Percentiles rank a stretch among this genome's conserved stretches.
phyloP scores from a whole-genome alignment of 345 rosid genomes.

The Aquilaria sinensis region DNA sequence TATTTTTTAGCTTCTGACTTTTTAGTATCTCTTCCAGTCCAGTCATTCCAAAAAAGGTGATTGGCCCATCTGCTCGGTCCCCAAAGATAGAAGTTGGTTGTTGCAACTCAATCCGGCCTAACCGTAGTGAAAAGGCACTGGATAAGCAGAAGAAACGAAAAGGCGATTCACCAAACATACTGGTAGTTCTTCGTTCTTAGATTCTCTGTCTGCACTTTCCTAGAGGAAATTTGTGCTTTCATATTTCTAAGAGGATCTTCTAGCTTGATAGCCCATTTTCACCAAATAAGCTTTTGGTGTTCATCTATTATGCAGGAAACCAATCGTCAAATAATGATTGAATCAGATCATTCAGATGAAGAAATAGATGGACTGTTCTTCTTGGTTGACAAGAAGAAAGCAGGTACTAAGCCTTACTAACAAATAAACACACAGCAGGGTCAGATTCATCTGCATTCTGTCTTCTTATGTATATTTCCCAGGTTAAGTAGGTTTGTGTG shows the following conservation, averaged over 20 bases:
- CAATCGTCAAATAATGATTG: constrained; percentile 32
- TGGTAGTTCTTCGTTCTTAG: constrained; percentile 26
- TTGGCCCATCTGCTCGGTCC: constrained; percentile 18
- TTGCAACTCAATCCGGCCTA: constrained; percentile 52
- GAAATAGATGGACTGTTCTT: constrained; percentile 71
- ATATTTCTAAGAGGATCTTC: constrained; percentile 3
- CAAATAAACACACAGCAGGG: background rate
- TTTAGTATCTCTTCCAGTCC: constrained; percentile 33
- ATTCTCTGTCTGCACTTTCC: background rate
- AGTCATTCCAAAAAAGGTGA: constrained; percentile 22
- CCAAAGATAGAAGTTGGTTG: constrained; percentile 45
- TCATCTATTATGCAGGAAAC: constrained; percentile 36
- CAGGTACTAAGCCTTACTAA: constrained; percentile 30
- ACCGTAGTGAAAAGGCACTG: constrained; percentile 14
- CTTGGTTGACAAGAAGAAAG: constrained; percentile 51
- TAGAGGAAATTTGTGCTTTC: constrained; percentile 1
- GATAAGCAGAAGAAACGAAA: constrained; percentile 22
- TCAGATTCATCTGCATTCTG: background rate
- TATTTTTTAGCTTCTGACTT: constrained; percentile 1
- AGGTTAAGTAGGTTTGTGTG: background rate
- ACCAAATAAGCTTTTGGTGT: background rate
- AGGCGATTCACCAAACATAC: constrained; percentile 25
- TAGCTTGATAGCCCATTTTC: constrained; percentile 3
- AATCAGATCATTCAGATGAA: constrained; percentile 89
- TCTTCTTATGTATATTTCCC: background rate